Percentiles rank a stretch among this genome's conserved stretches.
Conservation (phyloP, 208 protist genomes). For the Phytomonas serpens region DNA sequence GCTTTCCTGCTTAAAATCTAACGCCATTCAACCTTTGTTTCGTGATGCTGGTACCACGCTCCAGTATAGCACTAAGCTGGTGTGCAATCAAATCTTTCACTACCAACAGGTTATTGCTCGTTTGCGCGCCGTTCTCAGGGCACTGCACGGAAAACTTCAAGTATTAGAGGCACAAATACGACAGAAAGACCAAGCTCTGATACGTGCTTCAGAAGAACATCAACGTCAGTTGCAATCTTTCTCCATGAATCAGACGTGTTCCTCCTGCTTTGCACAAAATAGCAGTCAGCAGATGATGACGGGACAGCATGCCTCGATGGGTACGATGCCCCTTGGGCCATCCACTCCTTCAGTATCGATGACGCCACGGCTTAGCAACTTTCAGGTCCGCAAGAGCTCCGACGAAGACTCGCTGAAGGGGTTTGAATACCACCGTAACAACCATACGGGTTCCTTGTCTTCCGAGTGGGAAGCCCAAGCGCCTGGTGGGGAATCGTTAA, state of each 20-base stretch:
- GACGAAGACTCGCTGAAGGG: neutral
- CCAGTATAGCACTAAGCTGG: conserved; percentile 19
- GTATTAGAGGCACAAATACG: conserved; percentile 18
- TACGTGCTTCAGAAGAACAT: conserved; percentile 18
- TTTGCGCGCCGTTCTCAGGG: conserved; percentile 52
- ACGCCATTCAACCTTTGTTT: conserved; percentile 35
- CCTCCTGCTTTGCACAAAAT: neutral
- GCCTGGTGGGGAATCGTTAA: neutral
- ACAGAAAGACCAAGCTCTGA: conserved; percentile 17
- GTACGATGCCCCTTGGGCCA: neutral
- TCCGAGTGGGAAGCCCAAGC: neutral
- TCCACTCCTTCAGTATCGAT: neutral
- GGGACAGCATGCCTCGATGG: neutral
- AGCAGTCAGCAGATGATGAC: neutral
- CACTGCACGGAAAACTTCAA: conserved; percentile 48
- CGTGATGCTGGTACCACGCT: conserved; percentile 31
- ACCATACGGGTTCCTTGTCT: neutral
- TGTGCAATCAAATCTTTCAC: conserved; percentile 51
- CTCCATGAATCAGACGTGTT: neutral
- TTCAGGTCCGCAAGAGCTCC: conserved; percentile 3
- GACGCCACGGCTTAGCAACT: neutral
- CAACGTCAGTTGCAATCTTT: neutral
- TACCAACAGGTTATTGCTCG: conserved; percentile 44
- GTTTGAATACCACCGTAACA: neutral
- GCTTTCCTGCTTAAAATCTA: conserved; percentile 22